These are phyloP conservation scores for Mrakia gelida DNA, from an alignment of 768 basidiomycete genomes.

Conservation along the genomic window DNA sequence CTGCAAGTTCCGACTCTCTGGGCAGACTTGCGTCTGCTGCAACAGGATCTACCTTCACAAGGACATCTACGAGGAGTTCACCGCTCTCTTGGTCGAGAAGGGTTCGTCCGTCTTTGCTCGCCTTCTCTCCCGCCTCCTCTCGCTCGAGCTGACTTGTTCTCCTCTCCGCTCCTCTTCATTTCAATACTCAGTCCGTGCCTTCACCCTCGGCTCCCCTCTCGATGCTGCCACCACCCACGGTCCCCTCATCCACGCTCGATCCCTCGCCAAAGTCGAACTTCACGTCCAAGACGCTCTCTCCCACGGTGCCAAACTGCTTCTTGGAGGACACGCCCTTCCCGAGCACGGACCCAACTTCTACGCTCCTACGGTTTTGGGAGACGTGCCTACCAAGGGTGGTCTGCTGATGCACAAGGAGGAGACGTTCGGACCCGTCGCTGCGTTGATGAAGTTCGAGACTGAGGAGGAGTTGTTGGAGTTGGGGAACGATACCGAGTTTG, in stretches of 20 bases:
- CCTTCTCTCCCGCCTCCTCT: neutral
- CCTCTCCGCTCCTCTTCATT: conserved; percentile 34
- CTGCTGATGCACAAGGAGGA: conserved; percentile 67
- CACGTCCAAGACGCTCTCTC: conserved; percentile 85
- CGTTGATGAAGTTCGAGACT: conserved; percentile 81
- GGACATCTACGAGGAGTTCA: conserved; percentile 85
- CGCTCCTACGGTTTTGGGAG: conserved; percentile 79
- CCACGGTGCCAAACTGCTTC: conserved; percentile 78
- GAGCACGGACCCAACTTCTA: conserved; percentile 57
- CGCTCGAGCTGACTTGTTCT: neutral
- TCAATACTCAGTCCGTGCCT: conserved; percentile 56
- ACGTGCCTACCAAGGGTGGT: conserved; percentile 64
- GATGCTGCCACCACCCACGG: conserved; percentile 77
- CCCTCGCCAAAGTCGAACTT: conserved; percentile 73
- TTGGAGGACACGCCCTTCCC: conserved; percentile 64
- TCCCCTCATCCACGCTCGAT: conserved; percentile 82
- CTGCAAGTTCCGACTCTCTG: conserved; percentile 74
- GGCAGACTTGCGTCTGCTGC: conserved; percentile 60
- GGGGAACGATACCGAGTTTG: conserved; percentile 77
- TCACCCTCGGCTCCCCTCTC: conserved; percentile 84
- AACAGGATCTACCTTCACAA: conserved; percentile 93
- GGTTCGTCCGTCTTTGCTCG: conserved; percentile 32
- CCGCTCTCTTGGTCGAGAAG: conserved; percentile 70
- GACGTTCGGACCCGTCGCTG: conserved; percentile 87
- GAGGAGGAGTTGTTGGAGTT: conserved; percentile 85